Evolutionary conservation across 352 stramenopile genomes (phyloP), one percentile per base, ranked within the genome.

Genomic region (Lagenidium sp.): DNA sequence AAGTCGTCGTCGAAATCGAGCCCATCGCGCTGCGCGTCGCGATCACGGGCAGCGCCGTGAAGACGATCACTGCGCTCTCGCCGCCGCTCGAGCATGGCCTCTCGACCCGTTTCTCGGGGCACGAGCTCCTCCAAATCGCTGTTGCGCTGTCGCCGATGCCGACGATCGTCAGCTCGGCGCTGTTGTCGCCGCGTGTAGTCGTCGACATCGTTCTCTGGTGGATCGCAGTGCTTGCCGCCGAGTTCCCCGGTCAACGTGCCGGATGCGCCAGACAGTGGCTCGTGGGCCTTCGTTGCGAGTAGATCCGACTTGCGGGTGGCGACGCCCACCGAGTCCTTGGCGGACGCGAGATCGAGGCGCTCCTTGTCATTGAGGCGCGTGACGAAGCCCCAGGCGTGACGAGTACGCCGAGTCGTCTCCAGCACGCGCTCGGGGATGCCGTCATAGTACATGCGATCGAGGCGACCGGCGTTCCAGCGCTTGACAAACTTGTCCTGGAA

Each of bases 291-390:
- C n/a, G 29, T 25, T 10, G 34, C 46, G 30, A 81, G 49, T 43
- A 82, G 28, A 51, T 76, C 57, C 6, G 53, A 41, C 42, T 81
- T 80, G 38, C 69, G 73, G 4, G 72, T 88, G 4, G 76, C 65
- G 12, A 88, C 67, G 41, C 67, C 68, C 20, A 88, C 76, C 44
- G 72, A 83, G 53, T 88, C 76, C 43, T 82, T 81, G 36, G 73
- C 62, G 5, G 55, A 73, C 3, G 71, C 73, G 15, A 90, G 48
- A 15, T 73, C 60, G 18, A 86, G 66, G 20, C 53, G 59, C 48
- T 90, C 77, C 19, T 58, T 64, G 24, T 90, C 77, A 34, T 65
- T 67, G 6, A 88, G 48, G 36, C 63, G 72, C 6, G 60, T 44
- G 18, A 81, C 55, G 42, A 90, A 85, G 18, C 60, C 64, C 77